Evolutionary conservation across 2,329 filamentous ascomycete species (phyloP).

Genomic region (Fusarium brachygibbosum): DNA sequence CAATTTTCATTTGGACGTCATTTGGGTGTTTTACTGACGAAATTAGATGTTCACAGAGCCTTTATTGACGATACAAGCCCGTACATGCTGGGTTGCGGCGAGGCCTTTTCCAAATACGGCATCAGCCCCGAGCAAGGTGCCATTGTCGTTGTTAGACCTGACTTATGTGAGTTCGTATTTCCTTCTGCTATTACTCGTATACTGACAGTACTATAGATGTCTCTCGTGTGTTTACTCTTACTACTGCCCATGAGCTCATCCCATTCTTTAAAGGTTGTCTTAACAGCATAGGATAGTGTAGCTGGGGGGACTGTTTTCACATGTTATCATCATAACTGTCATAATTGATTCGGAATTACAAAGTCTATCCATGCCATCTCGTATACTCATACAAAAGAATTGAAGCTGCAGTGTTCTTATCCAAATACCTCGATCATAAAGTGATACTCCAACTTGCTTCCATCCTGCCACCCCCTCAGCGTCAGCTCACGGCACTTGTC

Average conservation of each 20-base stretch:
- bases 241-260: neutral
- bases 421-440: slow-evolving; percentile 72
- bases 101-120: slow-evolving; percentile 27
- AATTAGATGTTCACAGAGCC: slow-evolving; percentile 26
- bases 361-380: neutral
- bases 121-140: slow-evolving; percentile 21
- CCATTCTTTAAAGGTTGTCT: slow-evolving; percentile 26
- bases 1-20: accelerated
- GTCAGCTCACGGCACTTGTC: slow-evolving; percentile 67
- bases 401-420: slow-evolving; percentile 24
- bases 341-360: neutral
- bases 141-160: slow-evolving; percentile 37
- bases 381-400: neutral
- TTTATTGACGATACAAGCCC: slow-evolving; percentile 37
- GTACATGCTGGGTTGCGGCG: slow-evolving; percentile 29
- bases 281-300: neutral
- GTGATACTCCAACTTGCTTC: slow-evolving; percentile 66
- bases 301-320: too few species aligned
- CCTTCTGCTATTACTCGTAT: accelerated
- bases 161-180: slow-evolving; percentile 29
- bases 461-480: slow-evolving; percentile 64
- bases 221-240: slow-evolving; percentile 2
- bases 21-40: neutral
- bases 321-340: too few species aligned
- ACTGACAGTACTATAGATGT: slow-evolving; percentile 4